Conservation (phyloP, 768 basidiomycete species). For the Suillus alpinus region DNA sequence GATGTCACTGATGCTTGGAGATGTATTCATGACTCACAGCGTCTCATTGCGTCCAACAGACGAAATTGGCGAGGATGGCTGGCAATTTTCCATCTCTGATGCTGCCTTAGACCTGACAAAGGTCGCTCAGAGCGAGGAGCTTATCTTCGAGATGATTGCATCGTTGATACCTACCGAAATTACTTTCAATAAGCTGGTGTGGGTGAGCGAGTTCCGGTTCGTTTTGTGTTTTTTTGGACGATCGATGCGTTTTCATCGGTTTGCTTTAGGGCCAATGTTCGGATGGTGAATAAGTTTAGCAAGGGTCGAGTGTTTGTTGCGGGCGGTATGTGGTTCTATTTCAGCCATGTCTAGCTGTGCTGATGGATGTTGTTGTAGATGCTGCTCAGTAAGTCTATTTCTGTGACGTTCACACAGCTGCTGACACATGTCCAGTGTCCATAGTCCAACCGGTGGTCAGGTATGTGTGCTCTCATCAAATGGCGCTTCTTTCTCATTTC, state of each 20-base stretch:
- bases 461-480: too few relatives aligned
- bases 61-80: conserved; percentile 21
- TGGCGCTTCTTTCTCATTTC: not conserved
- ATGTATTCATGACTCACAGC: not conserved
- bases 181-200: conserved; percentile 25
- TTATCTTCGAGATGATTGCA: conserved; percentile 28
- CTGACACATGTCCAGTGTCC: too few relatives aligned
- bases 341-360: too few relatives aligned
- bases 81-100: conserved; percentile 11
- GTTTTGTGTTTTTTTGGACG: not conserved
- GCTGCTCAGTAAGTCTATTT: too few relatives aligned
- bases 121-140: conserved; percentile 18
- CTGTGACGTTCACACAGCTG: too few relatives aligned
- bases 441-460: too few relatives aligned
- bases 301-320: too few relatives aligned
- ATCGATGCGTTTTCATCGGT: not conserved
- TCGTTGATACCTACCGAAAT: conserved; percentile 14
- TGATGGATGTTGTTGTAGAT: too few relatives aligned
- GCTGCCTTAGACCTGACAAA: conserved; percentile 12
- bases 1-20: too few relatives aligned
- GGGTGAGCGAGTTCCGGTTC: conserved; percentile 29
- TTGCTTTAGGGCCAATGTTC: too few relatives aligned
- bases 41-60: conserved; percentile 16
- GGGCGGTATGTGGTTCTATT: too few relatives aligned
- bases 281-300: too few relatives aligned